Base-by-base conservation (phyloP, 225 moss, liverwort and hornwort species). In the Anthoceros angustus region DNA sequence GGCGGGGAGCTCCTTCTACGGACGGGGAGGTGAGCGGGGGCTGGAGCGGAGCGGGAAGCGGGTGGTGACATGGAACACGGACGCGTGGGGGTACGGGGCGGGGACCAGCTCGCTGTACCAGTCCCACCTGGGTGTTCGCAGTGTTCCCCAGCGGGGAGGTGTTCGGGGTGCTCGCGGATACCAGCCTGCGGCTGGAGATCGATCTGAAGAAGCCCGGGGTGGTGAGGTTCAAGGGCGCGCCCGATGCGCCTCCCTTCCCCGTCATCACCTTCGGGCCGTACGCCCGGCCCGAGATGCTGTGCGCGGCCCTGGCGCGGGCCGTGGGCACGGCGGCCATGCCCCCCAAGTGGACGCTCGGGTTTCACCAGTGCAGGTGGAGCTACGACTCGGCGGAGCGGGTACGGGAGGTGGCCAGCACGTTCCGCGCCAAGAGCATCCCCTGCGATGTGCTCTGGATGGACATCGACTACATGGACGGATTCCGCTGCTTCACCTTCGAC, bases 371-470 rank as follows among this genome's bases (percentile, higher is more conserved):
- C 70, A 76, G 88, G 71, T 98, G 82, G 78, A 92, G 92, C 72
- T 98, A 92, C 48, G 83, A 84, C 68, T 79, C 91, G 71, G 87
- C 86, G 49, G 82, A 71, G 14, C 77, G 25, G 71, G 92, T 98
- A 15, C 61, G 15, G 7, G 70, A 92, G 88, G 95, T 98, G n/a
- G 84, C 82, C 39, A 71, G 67, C 11, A 84, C 80, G 14, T 98
- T 98, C 65, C 86, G 91, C 20, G 79, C 79, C 62, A 91, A 89
- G 74, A 82, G 76, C 9, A 65, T 98, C 18, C 95, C 95, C 0
- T 98, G 95, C 68, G 95, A 98, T 72, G 95, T 98, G 69, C 63
- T 98, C 15, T 98, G 95, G 95, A 98, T 98, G 95, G 95, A 98
- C 63, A 98, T 98, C 63, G 95, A 98, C 72, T 98, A 98, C 67